Base-by-base conservation (phyloP, 2,329 filamentous ascomycete genomes). In the Arthroderma uncinatum region DNA sequence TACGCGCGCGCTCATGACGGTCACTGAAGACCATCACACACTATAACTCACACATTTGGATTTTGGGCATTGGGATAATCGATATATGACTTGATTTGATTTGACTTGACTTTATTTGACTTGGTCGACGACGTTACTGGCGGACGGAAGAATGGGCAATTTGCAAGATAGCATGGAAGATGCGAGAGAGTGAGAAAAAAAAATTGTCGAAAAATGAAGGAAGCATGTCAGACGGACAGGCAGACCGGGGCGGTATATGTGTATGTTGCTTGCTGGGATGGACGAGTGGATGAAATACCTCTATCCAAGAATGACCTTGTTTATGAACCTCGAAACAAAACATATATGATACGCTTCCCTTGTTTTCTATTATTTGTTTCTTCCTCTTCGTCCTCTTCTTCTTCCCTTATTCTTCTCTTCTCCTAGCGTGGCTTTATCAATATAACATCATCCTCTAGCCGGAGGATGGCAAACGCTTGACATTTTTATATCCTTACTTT, bases 401-500 rank as follows among this genome's bases (percentile, higher is more conserved):
- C 19, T 23, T 42, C 23, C 16, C 19, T 10, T 42, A 42, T 42
- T 19, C n/a, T 42, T 21, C 19, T 42, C 12, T 10, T 42, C 19
- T 44, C 25, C 40, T 25, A 44, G 34, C 34, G 12, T 36, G 3
- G 39, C 19, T 42, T 5, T 50, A 33, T 30, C 25, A 33, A n/a
- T 50, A 33, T 50, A 34, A 19, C 44, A 5, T 10, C 44, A 50
- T 50, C 44, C 25, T 30, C 44, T 14, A 19, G 16, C 5, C 2
- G 44, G 44, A 30, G 25, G 44, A 16, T 30, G 25, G 8, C 25
- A 30, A 1, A 8, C 25, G 23, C 33, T 37, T 36, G 52, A 34
- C 53, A 42, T 52, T 36, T 25, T 28, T 54, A 42, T 56, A 58
- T 54, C 28, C 36, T 23, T 16, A 34, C 12, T 54, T 21, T 52